Percentiles rank a stretch among this genome's conserved stretches.
phyloP scores from a whole-genome alignment of 108 stramenopile species.

The Nannochloropsis gaditana region DNA sequence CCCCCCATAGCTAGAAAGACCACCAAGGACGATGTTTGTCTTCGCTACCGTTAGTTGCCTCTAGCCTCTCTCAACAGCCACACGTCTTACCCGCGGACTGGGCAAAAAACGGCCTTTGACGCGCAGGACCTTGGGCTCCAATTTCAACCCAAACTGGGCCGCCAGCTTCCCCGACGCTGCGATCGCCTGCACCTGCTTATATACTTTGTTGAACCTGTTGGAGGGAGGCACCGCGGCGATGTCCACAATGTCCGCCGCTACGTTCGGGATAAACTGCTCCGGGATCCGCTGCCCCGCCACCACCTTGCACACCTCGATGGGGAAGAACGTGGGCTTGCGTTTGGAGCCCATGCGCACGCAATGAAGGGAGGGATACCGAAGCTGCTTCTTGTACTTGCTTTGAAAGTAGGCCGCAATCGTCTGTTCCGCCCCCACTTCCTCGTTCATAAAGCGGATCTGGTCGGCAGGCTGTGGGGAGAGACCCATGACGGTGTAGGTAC shows the following conservation, averaged over 20 bases:
- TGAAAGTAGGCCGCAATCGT: not conserved
- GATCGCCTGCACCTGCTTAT: not conserved
- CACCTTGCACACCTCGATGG: not conserved
- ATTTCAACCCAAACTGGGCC: not conserved
- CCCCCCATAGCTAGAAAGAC: not conserved
- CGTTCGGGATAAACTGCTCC: not conserved
- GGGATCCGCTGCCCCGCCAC: not conserved
- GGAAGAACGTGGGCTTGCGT: not conserved
- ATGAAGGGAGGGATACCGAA: not conserved
- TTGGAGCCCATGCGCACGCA: not conserved
- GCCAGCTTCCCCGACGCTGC: not conserved
- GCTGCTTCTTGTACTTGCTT: constrained; percentile 13
- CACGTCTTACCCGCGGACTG: not conserved
- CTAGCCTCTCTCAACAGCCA: not conserved
- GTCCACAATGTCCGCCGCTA: constrained; percentile 13
- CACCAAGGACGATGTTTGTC: no score
- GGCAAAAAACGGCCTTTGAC: not conserved
- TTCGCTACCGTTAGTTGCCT: no score
- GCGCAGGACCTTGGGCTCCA: not conserved
- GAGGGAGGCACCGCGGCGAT: not conserved
- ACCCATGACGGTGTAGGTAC: not conserved
- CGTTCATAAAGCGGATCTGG: not conserved
- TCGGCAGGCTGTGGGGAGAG: not conserved
- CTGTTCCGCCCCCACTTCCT: not conserved
- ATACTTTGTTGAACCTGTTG: not conserved